Evolutionary conservation across 192 early-diverging fungal genomes (phyloP).

Genomic region (Thoreauomyces humboldtii): DNA sequence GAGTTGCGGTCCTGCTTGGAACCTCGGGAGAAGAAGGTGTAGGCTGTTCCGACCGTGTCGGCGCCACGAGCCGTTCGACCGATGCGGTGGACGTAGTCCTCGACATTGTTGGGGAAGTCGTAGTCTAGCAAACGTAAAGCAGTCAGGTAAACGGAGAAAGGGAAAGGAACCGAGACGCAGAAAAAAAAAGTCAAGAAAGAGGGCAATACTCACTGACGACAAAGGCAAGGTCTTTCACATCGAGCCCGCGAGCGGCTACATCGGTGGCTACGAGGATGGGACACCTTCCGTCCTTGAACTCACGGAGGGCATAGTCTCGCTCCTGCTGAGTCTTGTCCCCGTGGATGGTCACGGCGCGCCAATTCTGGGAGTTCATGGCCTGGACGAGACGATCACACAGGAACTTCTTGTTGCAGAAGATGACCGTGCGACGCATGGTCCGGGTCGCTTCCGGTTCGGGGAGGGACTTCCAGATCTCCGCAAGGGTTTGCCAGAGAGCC

Average conservation of each 20-base stretch:
- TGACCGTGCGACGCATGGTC: conserved; percentile 41
- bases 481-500: conserved; percentile 64
- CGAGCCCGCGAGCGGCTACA: conserved; percentile 71
- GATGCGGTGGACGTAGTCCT: conserved; percentile 74
- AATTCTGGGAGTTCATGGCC: conserved; percentile 21
- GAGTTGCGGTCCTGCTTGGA: conserved; percentile 37
- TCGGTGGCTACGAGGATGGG: conserved; percentile 99
- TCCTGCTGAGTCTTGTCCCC: conserved; percentile 95
- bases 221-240: conserved; percentile 53
- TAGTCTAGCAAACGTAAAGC: conserved; percentile 12
- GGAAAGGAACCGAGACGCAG: not conserved
- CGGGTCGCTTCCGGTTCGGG: conserved; percentile 40
- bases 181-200: too few species aligned
- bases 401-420: conserved; percentile 49
- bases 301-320: conserved; percentile 92
- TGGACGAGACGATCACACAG: conserved; percentile 50
- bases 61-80: conserved; percentile 45
- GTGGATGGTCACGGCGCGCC: conserved; percentile 85
- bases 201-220: conserved; percentile 70
- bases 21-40: conserved; percentile 43
- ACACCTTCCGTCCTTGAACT: conserved; percentile 83
- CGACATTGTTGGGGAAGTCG: conserved; percentile 85
- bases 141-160: not conserved
- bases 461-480: conserved; percentile 39
- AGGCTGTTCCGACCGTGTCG: conserved; percentile 35